Base-by-base conservation (phyloP, 805 yeast genomes). In the Wickerhamiella kazuoi region DNA sequence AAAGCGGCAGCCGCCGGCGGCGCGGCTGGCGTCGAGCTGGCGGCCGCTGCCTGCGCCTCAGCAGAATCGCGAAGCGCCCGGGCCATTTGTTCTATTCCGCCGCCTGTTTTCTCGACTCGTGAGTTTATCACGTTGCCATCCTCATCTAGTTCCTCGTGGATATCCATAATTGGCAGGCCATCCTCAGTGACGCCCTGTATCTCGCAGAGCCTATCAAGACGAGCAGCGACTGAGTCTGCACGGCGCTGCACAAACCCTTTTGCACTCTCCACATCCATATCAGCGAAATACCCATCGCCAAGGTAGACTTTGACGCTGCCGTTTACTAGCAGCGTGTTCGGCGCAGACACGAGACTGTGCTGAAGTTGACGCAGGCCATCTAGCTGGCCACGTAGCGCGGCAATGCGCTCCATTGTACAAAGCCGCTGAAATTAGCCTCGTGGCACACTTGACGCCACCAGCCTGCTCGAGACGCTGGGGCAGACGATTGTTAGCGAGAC, bases 61-160 rank as follows among this genome's bases (percentile, higher is more conserved):
- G 13, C 21, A 15, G 21, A 4, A 18, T 17, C 34, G 4, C 34
- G 20, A 16, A 31, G 14, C 5, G 34, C 6, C 6, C 21, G 20
- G 4, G 34, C 13, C 20, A 31, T 6, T 14, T 31, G 34, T 7
- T 31, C 34, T 6, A 31, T 7, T 6, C 21, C 26, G 21, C 11
- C 11, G n/a, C 26, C 51, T 1, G 50, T 35, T 0, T 71, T 70
- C 23, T 59, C 60, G 2, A 72, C 61, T 3, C 60, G 47, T n/a
- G 72, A 52, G 13, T 44, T 55, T 1, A 79, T 52, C 1, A 84
- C 66, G 43, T 79, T 73, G 0, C 74, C 95, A n/a, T 79, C 75
- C 1, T 81, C 94, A 55, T 84, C 94, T 30, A 86, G 56, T 39
- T 75, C 79, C 52, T 84, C 96, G 39, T 75, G 65, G 18, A 86